Percentiles rank a stretch among this genome's conserved stretches.
Conservation (phyloP, 163 green algal species). For the Volvox carteri region DNA sequence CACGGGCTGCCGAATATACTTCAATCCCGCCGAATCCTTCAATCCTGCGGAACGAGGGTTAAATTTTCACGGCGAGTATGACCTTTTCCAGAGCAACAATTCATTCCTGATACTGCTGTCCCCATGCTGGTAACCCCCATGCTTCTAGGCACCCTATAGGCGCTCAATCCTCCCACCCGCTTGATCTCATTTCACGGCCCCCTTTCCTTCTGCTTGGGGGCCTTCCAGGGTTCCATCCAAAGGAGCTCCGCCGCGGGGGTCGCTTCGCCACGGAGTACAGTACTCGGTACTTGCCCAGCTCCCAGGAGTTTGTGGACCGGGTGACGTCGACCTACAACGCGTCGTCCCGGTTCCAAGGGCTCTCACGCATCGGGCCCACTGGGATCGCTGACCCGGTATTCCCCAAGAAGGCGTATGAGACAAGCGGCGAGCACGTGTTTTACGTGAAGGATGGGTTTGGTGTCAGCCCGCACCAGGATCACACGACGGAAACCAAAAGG, state of each 20-base stretch:
- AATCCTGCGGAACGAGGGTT: no score
- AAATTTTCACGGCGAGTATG: no score
- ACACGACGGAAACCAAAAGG: constrained; percentile 11
- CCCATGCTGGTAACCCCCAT: no score
- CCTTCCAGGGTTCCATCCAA: constrained; percentile 44
- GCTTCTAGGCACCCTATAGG: no score
- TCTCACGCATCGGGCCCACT: constrained; percentile 19
- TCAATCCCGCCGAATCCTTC: no score
- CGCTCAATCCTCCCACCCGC: neutral
- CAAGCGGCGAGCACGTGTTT: constrained; percentile 21
- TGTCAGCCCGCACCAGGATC: neutral
- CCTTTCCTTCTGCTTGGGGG: no score
- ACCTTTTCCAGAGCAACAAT: no score
- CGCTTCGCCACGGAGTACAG: constrained; percentile 45
- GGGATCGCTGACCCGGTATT: constrained; percentile 30
- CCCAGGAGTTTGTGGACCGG: constrained; percentile 21
- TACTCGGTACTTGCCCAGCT: constrained; percentile 9
- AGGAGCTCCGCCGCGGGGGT: constrained; percentile 2
- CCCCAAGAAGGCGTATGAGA: constrained; percentile 19
- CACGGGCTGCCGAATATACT: no score
- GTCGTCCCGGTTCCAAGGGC: constrained; percentile 19
- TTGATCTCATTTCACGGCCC: no score
- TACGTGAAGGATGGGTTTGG: constrained; percentile 50
- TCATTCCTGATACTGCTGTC: no score
- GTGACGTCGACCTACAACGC: constrained; percentile 36